Conservation (phyloP, 768 basidiomycete genomes). For the Boletus huronensis region DNA sequence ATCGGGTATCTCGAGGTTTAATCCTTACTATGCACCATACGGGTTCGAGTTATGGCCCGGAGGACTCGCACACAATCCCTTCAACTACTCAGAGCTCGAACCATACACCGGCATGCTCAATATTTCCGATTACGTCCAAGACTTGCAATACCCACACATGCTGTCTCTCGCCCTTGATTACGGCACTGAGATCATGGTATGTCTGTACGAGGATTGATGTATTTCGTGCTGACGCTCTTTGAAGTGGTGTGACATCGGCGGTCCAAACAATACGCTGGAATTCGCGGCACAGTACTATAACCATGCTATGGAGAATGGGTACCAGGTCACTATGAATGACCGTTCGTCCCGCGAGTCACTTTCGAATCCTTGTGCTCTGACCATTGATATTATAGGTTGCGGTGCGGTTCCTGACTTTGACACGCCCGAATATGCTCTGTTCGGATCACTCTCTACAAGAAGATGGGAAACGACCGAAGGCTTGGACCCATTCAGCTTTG, state of each 20-base stretch:
- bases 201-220: constrained; percentile 1
- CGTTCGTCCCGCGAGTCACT: constrained; percentile 23
- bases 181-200: constrained; percentile 53
- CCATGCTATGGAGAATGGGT: constrained; percentile 37
- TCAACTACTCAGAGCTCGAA: constrained; percentile 44
- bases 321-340: constrained; percentile 48
- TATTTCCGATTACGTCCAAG: constrained; percentile 50
- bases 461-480: constrained; percentile 61
- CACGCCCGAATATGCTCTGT: constrained; percentile 52
- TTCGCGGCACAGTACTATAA: constrained; percentile 48
- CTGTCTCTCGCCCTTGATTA: constrained; percentile 43
- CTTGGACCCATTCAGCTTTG: constrained; percentile 53
- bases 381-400: constrained; percentile 36
- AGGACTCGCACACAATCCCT: constrained; percentile 50
- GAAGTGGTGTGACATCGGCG: constrained; percentile 59
- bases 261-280: constrained; percentile 43
- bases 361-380: not conserved
- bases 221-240: constrained; percentile 5
- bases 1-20: constrained; percentile 39
- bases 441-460: constrained; percentile 41
- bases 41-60: constrained; percentile 54
- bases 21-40: constrained; percentile 46
- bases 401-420: constrained; percentile 50
- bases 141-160: constrained; percentile 53
- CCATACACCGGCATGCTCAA: constrained; percentile 50